Base-by-base conservation (phyloP, 2,329 filamentous ascomycete genomes). In the Aspergillus proliferans region DNA sequence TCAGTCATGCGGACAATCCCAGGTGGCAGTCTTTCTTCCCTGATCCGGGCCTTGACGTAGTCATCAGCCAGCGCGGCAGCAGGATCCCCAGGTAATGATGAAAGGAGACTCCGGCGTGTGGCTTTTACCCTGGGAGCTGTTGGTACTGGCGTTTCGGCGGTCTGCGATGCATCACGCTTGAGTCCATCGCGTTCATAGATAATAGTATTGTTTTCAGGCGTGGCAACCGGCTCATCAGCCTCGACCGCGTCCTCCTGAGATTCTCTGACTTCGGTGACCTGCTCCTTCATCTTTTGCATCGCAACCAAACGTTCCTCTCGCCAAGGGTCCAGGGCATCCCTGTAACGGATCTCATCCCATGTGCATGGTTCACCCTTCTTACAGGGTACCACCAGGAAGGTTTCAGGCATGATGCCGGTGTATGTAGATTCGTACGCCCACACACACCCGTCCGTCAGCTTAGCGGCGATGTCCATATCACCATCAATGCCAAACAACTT, bases 321-420 rank as follows among this genome's bases (percentile, higher is more conserved):
- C 21, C 65, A 53, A 2, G 70, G 67, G 47, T 74, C 71, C 34
- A 73, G 56, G 18, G 63, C 70, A 2, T 71, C 67, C 49, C 72
- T 69, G 72, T 79, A 82, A 14, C 62, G 61, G 2, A 71, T 70
- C 53, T 81, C 75, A 52, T 81, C 70, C 80, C 80, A 83, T 10
- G 65, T 61, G 56, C 81, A 83, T 18, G 59, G 54, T 30, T 61
- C 53, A 7, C 58, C 53, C 30, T 70, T 65, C 22, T 67, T 62
- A 60, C 81, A 84, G 4, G 76, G 71, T 14, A 79, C 60, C 40
- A 83, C 67, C 30, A 74, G 66, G 56, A 81, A 82, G 43, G 71
- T 64, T 59, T 84, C 82, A 1, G 81, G 80, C 81, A 84, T 84
- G 50, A 84, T 77, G 4, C 81, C 80, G 2, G 76, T 70, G 1